Conservation (phyloP, 2,329 filamentous ascomycete genomes). For the Hortaea sp. region DNA sequence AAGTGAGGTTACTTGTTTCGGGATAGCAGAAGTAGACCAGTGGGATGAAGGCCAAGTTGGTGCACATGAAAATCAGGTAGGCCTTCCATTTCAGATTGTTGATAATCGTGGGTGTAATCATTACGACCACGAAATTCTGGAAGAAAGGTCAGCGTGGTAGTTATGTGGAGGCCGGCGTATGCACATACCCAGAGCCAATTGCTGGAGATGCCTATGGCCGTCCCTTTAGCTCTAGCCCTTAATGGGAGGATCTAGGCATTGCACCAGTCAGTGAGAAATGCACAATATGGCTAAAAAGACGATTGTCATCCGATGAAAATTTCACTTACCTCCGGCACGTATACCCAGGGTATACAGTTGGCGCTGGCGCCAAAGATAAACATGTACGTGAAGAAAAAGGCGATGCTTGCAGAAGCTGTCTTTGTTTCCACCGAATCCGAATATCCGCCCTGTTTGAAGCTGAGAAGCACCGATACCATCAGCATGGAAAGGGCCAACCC, state of each 20-base stretch:
- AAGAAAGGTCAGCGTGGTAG: conserved; percentile 6
- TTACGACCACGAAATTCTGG: conserved; percentile 41
- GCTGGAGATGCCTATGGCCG: conserved; percentile 38
- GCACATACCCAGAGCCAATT: conserved; percentile 37
- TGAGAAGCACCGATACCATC: conserved; percentile 31
- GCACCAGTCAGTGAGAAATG: conserved; percentile 28
- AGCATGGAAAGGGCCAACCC: conserved; percentile 31
- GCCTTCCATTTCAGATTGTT: conserved; percentile 39
- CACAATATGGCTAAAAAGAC: neutral
- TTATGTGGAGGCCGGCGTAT: neutral
- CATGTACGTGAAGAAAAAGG: conserved; percentile 39
- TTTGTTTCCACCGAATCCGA: conserved; percentile 26
- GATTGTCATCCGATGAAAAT: neutral
- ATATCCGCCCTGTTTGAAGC: conserved; percentile 28
- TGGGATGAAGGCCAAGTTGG: conserved; percentile 37
- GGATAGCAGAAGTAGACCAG: conserved; percentile 41
- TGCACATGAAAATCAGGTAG: conserved; percentile 43
- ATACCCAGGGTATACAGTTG: conserved; percentile 43
- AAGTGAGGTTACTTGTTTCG: conserved; percentile 29
- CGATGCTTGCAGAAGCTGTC: conserved; percentile 37
- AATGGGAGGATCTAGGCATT: conserved; percentile 33
- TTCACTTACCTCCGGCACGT: conserved; percentile 33
- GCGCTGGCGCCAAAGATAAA: conserved; percentile 34
- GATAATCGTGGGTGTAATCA: conserved; percentile 43
- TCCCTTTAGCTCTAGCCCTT: conserved; percentile 41